Evolutionary conservation across 2,329 filamentous ascomycete species (phyloP).

Genomic region (Xylariaceae sp.): DNA sequence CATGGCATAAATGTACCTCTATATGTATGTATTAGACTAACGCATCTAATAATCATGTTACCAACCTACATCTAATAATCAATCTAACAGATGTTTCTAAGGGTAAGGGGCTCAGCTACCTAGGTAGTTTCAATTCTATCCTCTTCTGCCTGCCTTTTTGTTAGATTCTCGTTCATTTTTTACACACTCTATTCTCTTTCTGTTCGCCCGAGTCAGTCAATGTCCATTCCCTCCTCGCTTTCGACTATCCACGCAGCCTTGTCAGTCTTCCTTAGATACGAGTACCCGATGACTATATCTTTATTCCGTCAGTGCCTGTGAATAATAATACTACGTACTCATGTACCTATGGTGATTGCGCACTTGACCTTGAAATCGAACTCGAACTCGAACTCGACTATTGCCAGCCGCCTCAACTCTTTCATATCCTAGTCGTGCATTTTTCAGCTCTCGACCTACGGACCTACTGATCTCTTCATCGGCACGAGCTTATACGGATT

Average conservation of each 20-base stretch:
- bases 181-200: background rate
- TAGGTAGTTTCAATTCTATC: background rate
- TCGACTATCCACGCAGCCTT: background rate
- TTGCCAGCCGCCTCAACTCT: too few species aligned
- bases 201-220: background rate
- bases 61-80: background rate
- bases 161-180: background rate
- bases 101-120: too few species aligned
- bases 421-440: background rate
- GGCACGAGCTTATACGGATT: background rate
- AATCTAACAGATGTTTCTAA: background rate
- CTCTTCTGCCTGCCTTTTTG: background rate
- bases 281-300: background rate
- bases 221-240: background rate
- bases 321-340: too few species aligned
- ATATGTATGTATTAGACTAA: background rate
- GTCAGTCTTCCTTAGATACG: background rate
- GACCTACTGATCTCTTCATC: too few species aligned
- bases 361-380: too few species aligned
- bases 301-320: too few species aligned
- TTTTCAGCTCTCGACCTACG: background rate
- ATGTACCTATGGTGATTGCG: too few species aligned
- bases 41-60: background rate
- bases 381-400: too few species aligned
- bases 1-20: too few species aligned